Evolutionary conservation across 2,329 filamentous ascomycete genomes (phyloP).

Genomic region (Monilinia polystroma): DNA sequence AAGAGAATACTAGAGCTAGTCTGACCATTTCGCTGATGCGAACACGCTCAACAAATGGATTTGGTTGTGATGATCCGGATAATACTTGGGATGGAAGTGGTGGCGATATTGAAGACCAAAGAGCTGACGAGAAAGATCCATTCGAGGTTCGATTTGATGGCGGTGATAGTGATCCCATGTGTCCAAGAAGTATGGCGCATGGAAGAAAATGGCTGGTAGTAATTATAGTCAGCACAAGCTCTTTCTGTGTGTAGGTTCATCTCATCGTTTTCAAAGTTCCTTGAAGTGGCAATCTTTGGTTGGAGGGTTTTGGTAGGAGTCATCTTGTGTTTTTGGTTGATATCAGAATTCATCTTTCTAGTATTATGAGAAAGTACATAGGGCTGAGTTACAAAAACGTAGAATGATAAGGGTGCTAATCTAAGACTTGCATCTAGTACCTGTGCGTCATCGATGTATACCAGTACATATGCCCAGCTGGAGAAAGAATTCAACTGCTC

Average conservation of each 20-base stretch:
- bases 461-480: conserved; percentile 76
- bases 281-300: background rate
- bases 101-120: conserved; percentile 31
- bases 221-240: conserved; percentile 68
- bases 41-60: conserved; percentile 39
- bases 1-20: conserved; percentile 11
- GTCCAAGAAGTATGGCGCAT: conserved; percentile 66
- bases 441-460: conserved; percentile 85
- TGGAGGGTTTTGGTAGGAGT: conserved; percentile 2
- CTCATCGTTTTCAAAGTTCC: conserved; percentile 22
- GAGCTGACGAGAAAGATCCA: conserved; percentile 42
- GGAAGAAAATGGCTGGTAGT: conserved; percentile 79
- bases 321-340: background rate
- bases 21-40: conserved; percentile 27
- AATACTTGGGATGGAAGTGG: conserved; percentile 24
- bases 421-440: conserved; percentile 53
- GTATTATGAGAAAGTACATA: background rate
- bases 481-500: conserved; percentile 71
- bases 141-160: conserved; percentile 76
- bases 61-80: conserved; percentile 37
- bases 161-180: conserved; percentile 67
- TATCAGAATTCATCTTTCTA: conserved; percentile 1
- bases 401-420: background rate
- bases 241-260: conserved; percentile 75
- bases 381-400: background rate